Conservation (phyloP, 1,284 basidiomycete genomes). For the Ustilago sp. region DNA sequence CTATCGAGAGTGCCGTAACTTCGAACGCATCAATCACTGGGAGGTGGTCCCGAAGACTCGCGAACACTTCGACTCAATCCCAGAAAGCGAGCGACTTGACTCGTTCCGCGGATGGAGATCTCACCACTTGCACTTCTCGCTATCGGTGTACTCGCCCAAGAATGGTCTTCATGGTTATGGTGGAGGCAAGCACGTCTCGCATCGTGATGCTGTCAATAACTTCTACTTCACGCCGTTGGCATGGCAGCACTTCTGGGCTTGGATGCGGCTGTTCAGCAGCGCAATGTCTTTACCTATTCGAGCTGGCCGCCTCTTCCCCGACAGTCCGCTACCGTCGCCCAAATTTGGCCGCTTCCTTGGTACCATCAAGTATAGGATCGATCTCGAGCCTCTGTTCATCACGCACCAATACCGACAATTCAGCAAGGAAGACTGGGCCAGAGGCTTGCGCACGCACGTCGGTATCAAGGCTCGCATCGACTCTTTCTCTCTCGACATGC, state of each 20-base stretch:
- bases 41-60: constrained; percentile 77
- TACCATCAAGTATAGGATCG: constrained; percentile 91
- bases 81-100: constrained; percentile 72
- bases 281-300: constrained; percentile 85
- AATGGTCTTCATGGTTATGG: constrained; percentile 61
- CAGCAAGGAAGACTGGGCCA: constrained; percentile 79
- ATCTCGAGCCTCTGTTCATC: constrained; percentile 82
- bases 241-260: constrained; percentile 91
- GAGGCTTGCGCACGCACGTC: constrained; percentile 82
- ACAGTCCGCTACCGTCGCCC: constrained; percentile 79
- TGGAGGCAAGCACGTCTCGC: constrained; percentile 18
- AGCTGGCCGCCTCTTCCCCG: constrained; percentile 84
- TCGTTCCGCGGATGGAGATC: constrained; percentile 91
- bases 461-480: constrained; percentile 86
- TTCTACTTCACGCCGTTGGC: constrained; percentile 88
- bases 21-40: constrained; percentile 86
- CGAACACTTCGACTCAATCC: constrained; percentile 70
- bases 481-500: constrained; percentile 87
- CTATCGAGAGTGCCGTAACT: constrained; percentile 83
- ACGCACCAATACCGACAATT: constrained; percentile 89
- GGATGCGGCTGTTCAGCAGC: constrained; percentile 88
- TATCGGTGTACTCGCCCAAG: constrained; percentile 79
- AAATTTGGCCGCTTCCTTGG: constrained; percentile 90
- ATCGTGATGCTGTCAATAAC: constrained; percentile 73
- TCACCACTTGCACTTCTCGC: constrained; percentile 91